Conservation (phyloP, 371 early-diverging fungal genomes). For the Mucor velutinosus region DNA sequence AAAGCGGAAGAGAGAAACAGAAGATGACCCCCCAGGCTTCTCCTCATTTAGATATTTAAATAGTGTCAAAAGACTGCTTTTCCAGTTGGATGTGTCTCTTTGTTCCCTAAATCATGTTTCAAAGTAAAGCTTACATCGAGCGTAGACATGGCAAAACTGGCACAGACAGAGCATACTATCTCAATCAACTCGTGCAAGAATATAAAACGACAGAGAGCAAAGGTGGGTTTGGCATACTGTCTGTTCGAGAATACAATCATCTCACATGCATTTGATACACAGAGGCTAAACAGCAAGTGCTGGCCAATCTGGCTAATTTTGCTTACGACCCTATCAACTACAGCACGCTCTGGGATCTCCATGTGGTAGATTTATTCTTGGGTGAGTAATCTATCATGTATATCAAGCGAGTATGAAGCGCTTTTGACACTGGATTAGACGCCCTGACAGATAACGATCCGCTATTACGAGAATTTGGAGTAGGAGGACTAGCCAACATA, state of each 20-base stretch:
- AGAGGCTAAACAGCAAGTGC: constrained; percentile 57
- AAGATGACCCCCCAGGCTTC: not conserved
- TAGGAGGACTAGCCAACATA: constrained; percentile 59
- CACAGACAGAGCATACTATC: constrained; percentile 30
- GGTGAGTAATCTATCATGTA: constrained; percentile 25
- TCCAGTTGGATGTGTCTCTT: not conserved
- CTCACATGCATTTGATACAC: not conserved
- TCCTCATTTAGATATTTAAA: not conserved
- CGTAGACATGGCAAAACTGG: constrained; percentile 21
- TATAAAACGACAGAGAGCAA: constrained; percentile 33
- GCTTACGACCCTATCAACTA: constrained; percentile 67
- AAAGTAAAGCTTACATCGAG: constrained; percentile 28
- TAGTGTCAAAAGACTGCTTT: not conserved
- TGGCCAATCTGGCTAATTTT: constrained; percentile 65
- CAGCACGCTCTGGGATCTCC: constrained; percentile 45
- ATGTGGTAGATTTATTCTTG: constrained; percentile 53
- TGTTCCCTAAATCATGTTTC: constrained; percentile 17
- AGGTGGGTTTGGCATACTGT: constrained; percentile 20
- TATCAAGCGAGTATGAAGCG: not conserved
- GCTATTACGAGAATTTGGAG: constrained; percentile 46
- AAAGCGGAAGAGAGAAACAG: not conserved
- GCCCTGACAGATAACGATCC: constrained; percentile 34
- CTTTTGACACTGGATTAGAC: constrained; percentile 11
- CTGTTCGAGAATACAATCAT: not conserved
- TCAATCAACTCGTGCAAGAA: constrained; percentile 41